Evolutionary conservation across 768 basidiomycete genomes (phyloP), one percentile per base, ranked within the genome.

Genomic region (Phaffia tasmanica): DNA sequence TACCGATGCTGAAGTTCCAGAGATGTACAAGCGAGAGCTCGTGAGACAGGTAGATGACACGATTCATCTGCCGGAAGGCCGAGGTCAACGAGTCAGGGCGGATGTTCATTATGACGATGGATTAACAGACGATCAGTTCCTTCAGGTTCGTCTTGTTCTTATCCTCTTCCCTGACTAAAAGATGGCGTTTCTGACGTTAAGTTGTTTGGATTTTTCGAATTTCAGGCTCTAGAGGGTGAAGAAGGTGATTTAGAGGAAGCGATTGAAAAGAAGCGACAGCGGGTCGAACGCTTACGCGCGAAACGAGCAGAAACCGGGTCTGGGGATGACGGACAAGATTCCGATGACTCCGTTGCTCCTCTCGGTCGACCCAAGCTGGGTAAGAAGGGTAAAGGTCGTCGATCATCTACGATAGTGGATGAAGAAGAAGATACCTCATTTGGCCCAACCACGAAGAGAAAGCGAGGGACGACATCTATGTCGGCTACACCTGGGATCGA

Each of bases 101-200:
- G 81, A 86, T 54, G 89, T 98, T 69, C 86, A 84, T 73, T 98
- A 98, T 74, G 93, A 87, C 67, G 94, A 97, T 74, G 92, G 92
- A 19, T 80, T 98, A 64, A 86, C 85, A 62, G 94, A 98, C 71
- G 94, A 95, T 73, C 86, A 92, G 71, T 95, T 90, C 87, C 84
- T 89, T 42, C 81, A 87, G 49, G 76, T 74, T 3, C 81, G 86
- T 86, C 73, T 67, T 81, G 79, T 11, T 32, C 62, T 25, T 21
- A 5, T n/a, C 49, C 60, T 42, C 59, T 53, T 53, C 23, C 58
- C 68, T 57, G 16, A 18, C 53, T 4, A 54, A 27, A 16, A 27
- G 53, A n/a, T 4, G 16, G 27, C 53, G 16, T 54, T n/a, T 4
- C 27, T 54, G 53, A 54, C 53, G 8, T 54, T n/a, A 18, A 4